A percentile compares a stretch with the other conserved stretches of the same genome.
These are phyloP conservation scores for Pharus latifolius DNA, from an alignment of 176 grass and related monocot species.

Conservation along the genomic window DNA sequence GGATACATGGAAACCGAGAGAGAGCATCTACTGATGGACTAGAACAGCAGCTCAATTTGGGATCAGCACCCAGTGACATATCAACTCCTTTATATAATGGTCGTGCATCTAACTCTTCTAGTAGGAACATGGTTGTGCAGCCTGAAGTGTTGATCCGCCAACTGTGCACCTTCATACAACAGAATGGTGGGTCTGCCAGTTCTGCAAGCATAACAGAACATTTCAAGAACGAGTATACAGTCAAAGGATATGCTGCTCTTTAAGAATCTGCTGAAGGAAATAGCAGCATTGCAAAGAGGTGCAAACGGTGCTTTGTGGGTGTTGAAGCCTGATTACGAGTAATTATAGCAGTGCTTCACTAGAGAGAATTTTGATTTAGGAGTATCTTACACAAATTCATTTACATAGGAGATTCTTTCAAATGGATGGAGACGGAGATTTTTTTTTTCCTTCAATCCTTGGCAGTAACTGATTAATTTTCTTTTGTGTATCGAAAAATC, in stretches of 20 bases:
- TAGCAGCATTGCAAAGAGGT: constrained; percentile 56
- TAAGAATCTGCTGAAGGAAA: constrained; percentile 78
- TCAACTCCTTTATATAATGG: constrained; percentile 9
- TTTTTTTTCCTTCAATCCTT: neutral
- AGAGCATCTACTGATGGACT: constrained; percentile 66
- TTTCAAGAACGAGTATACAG: constrained; percentile 60
- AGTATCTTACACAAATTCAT: neutral
- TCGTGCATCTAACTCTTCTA: constrained; percentile 16
- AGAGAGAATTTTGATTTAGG: neutral
- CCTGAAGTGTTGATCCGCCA: constrained; percentile 72
- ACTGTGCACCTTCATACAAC: constrained; percentile 72
- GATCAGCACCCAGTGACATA: constrained; percentile 15
- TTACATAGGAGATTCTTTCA: neutral
- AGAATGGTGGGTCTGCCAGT: constrained; percentile 38
- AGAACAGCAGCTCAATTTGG: constrained; percentile 54
- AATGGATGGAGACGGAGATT: neutral
- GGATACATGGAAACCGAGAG: constrained; percentile 61
- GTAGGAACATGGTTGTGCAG: constrained; percentile 40
- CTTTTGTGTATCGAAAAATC: constrained; percentile 4
- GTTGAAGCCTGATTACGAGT: constrained; percentile 59
- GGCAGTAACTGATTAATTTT: neutral
- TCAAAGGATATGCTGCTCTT: constrained; percentile 69
- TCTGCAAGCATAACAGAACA: constrained; percentile 62
- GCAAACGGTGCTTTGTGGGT: constrained; percentile 43
- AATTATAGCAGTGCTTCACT: constrained; percentile 4